These are phyloP conservation scores for Pseudocercospora musae DNA, from an alignment of 2,329 filamentous ascomycete genomes.

Conservation along the genomic window DNA sequence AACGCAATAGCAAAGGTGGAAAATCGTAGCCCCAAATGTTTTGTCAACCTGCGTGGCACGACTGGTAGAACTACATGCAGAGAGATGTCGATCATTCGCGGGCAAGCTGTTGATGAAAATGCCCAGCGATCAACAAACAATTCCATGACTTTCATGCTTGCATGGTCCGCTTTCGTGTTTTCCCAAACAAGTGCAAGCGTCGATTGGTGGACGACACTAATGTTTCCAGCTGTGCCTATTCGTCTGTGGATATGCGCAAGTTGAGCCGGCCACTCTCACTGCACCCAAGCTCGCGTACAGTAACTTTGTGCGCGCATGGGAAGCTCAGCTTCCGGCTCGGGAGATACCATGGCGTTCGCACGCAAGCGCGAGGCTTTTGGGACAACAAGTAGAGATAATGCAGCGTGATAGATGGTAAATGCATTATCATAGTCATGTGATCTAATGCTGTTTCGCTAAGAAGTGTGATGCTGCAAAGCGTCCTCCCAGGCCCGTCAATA, in stretches of 20 bases:
- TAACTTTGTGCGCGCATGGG: not conserved
- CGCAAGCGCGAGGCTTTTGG: not conserved
- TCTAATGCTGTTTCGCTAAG: not conserved
- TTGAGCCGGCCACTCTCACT: not conserved
- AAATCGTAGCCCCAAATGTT: not conserved
- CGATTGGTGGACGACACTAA: not conserved
- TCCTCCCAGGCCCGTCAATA: not conserved
- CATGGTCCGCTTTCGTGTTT: not conserved
- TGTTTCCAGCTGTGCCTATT: not conserved
- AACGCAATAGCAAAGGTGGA: not conserved
- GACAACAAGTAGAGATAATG: not conserved
- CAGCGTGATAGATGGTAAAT: not conserved
- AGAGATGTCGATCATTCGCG: not conserved
- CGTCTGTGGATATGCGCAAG: not conserved
- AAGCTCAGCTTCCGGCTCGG: not conserved
- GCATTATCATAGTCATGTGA: not conserved
- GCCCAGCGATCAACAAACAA: not conserved
- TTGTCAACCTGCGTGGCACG: not conserved
- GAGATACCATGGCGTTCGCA: not conserved
- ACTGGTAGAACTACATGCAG: not conserved
- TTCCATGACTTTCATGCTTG: not conserved
- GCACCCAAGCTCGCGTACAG: not conserved
- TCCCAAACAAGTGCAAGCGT: not conserved
- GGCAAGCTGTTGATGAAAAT: not conserved
- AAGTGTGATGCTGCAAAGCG: not conserved